Evolutionary conservation across 768 basidiomycete species (phyloP), one percentile per base, ranked within the genome.

Genomic region (Naganishia antarctica): DNA sequence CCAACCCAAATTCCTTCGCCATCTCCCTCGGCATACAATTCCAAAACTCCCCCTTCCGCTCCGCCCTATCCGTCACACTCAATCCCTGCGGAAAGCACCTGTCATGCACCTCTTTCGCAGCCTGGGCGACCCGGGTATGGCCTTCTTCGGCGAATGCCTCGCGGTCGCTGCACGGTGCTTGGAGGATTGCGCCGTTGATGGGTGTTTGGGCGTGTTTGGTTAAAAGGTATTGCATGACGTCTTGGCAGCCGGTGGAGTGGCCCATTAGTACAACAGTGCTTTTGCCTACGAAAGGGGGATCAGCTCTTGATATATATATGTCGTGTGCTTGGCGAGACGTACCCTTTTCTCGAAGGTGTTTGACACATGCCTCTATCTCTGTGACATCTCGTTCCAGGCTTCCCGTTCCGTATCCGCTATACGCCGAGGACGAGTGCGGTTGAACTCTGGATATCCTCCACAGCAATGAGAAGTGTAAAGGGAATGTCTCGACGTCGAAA

Each of bases 161-260:
- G 12, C 74, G 67, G 60, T 77, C 76, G 0, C 73, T 74, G 15
- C 70, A 73, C 15, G 74, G 73, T 15, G 74, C 76, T 68, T 77
- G 76, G 61, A 77, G 71, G 60, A 77, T 77, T 25, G 73, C 76
- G 3, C 73, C 76, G 41, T 71, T 62, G 45, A 77, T 68, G 3
- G 61, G 53, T 4, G 64, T 57, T 34, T 61, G 26, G 12, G 66
- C 34, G 21, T 67, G 50, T 13, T 32, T 26, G 13, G 53, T 58
- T 31, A 60, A 67, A 31, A 76, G 73, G 67, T 74, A 76, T 15
- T 70, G 65, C 11, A 73, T 71, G 18, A 73, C 69, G 51, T 74
- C 72, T 68, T 77, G 76, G 37, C 67, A 74, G 2, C 76, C 76
- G 15, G 76, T 77, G 1, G 73, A 74, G 43, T 74, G 73, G 40